A percentile compares a stretch with the other conserved stretches of the same genome.
Conservation (phyloP, 1,284 basidiomycete genomes). For the Moesziomyces sp. region DNA sequence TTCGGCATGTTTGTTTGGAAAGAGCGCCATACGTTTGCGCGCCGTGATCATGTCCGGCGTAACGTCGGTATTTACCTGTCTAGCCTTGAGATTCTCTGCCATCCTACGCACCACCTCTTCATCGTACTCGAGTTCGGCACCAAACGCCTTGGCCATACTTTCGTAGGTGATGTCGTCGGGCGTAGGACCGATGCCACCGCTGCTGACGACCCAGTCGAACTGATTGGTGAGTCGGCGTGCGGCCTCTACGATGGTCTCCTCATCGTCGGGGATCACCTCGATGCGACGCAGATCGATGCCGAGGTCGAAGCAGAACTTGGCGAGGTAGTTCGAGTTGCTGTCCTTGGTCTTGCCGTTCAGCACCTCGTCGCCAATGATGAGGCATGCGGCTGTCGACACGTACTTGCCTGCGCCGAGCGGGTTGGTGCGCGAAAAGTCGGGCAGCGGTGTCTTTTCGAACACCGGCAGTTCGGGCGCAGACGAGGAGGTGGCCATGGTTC, state of each 20-base stretch:
- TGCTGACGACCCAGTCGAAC: constrained; percentile 50
- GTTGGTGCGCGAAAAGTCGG: constrained; percentile 25
- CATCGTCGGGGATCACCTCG: constrained; percentile 90
- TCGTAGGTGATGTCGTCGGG: constrained; percentile 79
- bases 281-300: constrained; percentile 71
- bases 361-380: constrained; percentile 76
- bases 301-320: constrained; percentile 66
- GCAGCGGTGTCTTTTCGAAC: constrained; percentile 46
- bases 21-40: constrained; percentile 62
- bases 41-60: constrained; percentile 72
- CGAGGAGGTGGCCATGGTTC: constrained; percentile 9
- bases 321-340: constrained; percentile 75
- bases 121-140: constrained; percentile 76
- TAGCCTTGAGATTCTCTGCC: constrained; percentile 75
- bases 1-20: constrained; percentile 51
- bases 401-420: constrained; percentile 47
- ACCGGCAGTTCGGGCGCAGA: constrained; percentile 31
- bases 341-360: constrained; percentile 78
- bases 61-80: constrained; percentile 74
- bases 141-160: constrained; percentile 85
- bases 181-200: constrained; percentile 63
- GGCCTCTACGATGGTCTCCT: constrained; percentile 87
- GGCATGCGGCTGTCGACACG: constrained; percentile 56
- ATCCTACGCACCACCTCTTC: constrained; percentile 83
- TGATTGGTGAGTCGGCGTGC: constrained; percentile 78